Evolutionary conservation across 768 basidiomycete species (phyloP), one percentile per base, ranked within the genome.

Genomic region (Daedalea quercina): DNA sequence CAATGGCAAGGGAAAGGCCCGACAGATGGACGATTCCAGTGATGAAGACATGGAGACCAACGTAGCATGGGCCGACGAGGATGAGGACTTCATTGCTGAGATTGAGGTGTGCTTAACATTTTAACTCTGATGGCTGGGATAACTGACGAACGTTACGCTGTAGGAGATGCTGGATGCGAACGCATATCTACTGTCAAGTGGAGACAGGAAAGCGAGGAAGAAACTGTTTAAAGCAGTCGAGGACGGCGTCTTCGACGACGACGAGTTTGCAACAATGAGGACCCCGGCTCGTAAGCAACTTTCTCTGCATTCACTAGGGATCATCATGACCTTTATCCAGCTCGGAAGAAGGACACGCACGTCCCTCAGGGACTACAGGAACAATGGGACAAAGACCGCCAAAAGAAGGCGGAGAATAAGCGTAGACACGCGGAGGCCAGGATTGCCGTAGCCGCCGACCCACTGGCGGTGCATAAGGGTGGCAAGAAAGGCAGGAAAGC

Each of bases 361-460:
- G 59, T 87, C 11, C 80, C 88, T 0, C 60, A 70, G 1, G 76
- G 82, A 6, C 74, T 96, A 8, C 75, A 73, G 49, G 77, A 69
- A 0, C 84, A 82, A 54, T 96, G 92, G 92, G 79, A 81, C 43
- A 77, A 78, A 44, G 94, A 97, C 63, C 89, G 92, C 1, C 70
- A 73, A 48, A 87, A 84, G 71, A 98, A 96, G 65, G 90, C 90
- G 0, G 82, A 84, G 52, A 66, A 72, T 62, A 95, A 91, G 65
- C 76, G 72, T 1, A 73, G 76, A 15, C 83, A 91, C 0, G 76
- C 73, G 1, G 67, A 77, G 2, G 81, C 76, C 15, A 79, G 79
- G 11, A 69, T 85, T 1, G 72, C 77, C 17, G 70, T 70, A 0
- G 81, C 81, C 12, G 73, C 82, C 1, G 87, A 93, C 60, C 85